Evolutionary conservation across 495 filamentous ascomycete species (phyloP), one percentile per base, ranked within the genome.

Genomic region (Thermochaetoides thermophila): DNA sequence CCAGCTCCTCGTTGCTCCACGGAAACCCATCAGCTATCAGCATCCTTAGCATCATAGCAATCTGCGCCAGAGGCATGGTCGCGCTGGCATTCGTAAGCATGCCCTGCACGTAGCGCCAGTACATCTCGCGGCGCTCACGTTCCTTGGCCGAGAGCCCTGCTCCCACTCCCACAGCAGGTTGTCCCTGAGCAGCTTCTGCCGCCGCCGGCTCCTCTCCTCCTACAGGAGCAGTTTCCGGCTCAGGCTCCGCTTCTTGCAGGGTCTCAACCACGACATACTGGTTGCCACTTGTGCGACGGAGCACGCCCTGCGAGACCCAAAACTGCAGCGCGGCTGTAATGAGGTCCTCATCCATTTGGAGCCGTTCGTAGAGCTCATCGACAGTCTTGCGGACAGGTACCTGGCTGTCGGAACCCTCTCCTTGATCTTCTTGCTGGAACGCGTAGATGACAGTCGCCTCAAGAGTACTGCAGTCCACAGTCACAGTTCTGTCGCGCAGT

Each of bases 1-100:
- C 68, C 48, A 95, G 50, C 53, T 82, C 76, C 46, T 80, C 76
- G 22, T 67, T 66, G 17, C 69, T 70, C 63, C 72, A 93, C 10
- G 82, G 74, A 46, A 94, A 95, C 5, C 83, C 81, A 10, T 82
- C 85, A 1, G 78, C 71, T 18, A 96, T 76, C 17, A 83, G 66
- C 65, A 97, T 79, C 52, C 78, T 81, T 64, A 97, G 61, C 82
- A 96, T 93, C 78, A 86, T 87, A 4, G 74, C 65, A 38, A 97
- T 86, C 56, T 81, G 73, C 46, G 69, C 68, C 39, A 83, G 49
- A 29, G 78, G 72, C 79, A 92, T 91, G 19, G 57, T 46, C 18
- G 75, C 59, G 5, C 79, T 81, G 37, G 78, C 69, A 52, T 96
- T 95, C 38, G 81, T 96, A 57, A 99, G 59, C 87, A 99, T 95